A percentile compares a stretch with the other conserved stretches of the same genome.
These are phyloP conservation scores for Plasmodium inui DNA, from an alignment of 169 alveolate genomes.

Conservation along the genomic window DNA sequence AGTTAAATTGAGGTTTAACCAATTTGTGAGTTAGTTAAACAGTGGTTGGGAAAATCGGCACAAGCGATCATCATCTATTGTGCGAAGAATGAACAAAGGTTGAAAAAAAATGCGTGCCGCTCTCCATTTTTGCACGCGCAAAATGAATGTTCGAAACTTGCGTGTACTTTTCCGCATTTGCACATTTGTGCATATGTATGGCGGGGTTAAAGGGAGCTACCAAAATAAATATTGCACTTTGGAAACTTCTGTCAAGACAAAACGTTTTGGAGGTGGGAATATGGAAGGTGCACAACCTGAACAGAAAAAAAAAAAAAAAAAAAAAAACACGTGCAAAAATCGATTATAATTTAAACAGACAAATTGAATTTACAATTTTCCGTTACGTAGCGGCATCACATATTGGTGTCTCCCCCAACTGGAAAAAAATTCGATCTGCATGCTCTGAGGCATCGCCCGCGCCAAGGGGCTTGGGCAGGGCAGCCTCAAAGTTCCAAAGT, in stretches of 20 bases:
- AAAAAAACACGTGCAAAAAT: background rate
- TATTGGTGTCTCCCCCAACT: background rate
- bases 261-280: background rate
- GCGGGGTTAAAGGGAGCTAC: background rate
- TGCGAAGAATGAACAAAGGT: background rate
- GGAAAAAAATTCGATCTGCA: background rate
- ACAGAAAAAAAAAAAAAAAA: background rate
- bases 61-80: background rate
- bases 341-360: background rate
- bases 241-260: background rate
- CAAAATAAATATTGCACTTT: background rate
- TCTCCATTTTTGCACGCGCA: background rate
- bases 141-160: background rate
- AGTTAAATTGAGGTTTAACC: background rate
- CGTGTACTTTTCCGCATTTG: background rate
- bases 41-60: background rate
- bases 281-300: background rate
- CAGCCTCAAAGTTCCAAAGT: background rate
- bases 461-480: background rate
- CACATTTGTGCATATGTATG: background rate
- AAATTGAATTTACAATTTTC: background rate
- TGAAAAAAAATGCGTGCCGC: background rate
- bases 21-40: background rate
- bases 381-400: background rate
- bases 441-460: background rate